phyloP scores from a whole-genome alignment of 2,329 filamentous ascomycete species.

The Colletotrichum lupini region DNA sequence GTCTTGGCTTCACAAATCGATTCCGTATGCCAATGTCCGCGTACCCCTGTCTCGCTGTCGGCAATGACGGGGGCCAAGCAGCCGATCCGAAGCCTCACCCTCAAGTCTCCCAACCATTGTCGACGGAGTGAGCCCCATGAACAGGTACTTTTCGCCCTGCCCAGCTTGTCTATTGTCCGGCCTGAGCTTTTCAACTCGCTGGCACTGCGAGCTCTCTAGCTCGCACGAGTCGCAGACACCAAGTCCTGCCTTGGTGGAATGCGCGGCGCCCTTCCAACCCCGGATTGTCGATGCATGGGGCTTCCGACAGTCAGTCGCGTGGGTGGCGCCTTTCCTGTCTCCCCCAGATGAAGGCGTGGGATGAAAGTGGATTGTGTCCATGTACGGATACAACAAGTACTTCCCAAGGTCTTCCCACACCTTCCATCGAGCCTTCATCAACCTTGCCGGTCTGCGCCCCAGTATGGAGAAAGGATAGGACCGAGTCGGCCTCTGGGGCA shows the following conservation, averaged over 20 bases:
- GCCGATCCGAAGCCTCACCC: constrained; percentile 30
- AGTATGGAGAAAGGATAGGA: constrained; percentile 23
- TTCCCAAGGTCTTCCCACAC: constrained; percentile 10
- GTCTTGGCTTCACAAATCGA: constrained; percentile 27
- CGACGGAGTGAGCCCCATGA: not conserved
- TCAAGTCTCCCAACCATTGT: constrained; percentile 19
- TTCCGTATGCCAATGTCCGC: constrained; percentile 32
- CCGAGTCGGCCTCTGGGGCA: constrained; percentile 29
- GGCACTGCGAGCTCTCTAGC: not conserved
- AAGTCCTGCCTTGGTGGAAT: not conserved
- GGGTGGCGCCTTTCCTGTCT: constrained; percentile 20
- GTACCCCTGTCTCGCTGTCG: constrained; percentile 16
- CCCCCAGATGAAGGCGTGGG: not conserved
- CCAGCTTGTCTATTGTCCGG: not conserved
- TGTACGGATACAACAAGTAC: constrained; percentile 6
- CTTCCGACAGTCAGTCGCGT: constrained; percentile 4
- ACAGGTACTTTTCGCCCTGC: not conserved
- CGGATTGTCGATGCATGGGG: constrained; percentile 20
- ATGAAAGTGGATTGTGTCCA: constrained; percentile 1
- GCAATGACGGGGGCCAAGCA: constrained; percentile 32
- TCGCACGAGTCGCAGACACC: not conserved
- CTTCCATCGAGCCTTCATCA: not conserved
- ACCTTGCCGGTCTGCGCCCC: constrained; percentile 25
- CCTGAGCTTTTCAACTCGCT: not conserved
- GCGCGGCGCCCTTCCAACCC: not conserved